Percentiles rank a stretch among this genome's conserved stretches.
Evolutionary conservation across 352 stramenopile genomes (phyloP).

Genomic region (Phytopythium oedochilum): DNA sequence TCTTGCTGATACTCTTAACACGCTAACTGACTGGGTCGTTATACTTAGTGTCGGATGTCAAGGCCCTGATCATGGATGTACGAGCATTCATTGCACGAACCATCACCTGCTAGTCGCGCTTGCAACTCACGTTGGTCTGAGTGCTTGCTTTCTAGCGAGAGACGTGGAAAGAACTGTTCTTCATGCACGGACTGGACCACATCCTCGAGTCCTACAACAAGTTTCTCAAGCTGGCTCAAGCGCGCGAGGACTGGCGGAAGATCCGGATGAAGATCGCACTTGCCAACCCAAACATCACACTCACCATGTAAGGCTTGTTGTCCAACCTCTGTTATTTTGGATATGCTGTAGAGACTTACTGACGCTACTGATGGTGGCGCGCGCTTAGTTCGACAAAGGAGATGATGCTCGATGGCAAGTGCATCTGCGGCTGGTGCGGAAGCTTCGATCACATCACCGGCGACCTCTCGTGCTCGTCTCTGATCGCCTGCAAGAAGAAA

Average conservation of each 20-base stretch:
- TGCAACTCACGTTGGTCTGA: too few relatives aligned
- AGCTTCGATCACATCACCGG: slow-evolving; percentile 71
- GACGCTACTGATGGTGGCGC: background rate
- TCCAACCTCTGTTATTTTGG: too few relatives aligned
- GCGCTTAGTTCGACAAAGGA: slow-evolving; percentile 56
- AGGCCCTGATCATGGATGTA: slow-evolving; percentile 79
- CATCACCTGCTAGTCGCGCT: too few relatives aligned
- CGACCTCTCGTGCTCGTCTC: slow-evolving; percentile 29
- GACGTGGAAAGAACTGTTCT: slow-evolving; percentile 78
- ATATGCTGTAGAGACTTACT: background rate
- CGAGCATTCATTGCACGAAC: slow-evolving; percentile 2
- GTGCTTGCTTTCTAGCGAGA: too few relatives aligned
- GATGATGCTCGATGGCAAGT: slow-evolving; percentile 86
- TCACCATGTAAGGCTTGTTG: slow-evolving; percentile 51
- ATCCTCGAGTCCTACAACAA: slow-evolving; percentile 49
- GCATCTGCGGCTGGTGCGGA: slow-evolving; percentile 76
- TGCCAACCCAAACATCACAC: slow-evolving; percentile 55
- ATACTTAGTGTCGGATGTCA: slow-evolving; percentile 77
- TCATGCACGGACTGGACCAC: slow-evolving; percentile 65
- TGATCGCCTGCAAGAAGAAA: slow-evolving; percentile 52
- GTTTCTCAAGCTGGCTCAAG: slow-evolving; percentile 53
- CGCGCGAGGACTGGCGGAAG: slow-evolving; percentile 73
- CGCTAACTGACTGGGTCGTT: too few relatives aligned
- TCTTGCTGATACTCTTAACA: too few relatives aligned
- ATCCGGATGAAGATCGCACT: slow-evolving; percentile 70